Conservation (phyloP, 1,284 basidiomycete genomes). For the Trichosporon faecale region DNA sequence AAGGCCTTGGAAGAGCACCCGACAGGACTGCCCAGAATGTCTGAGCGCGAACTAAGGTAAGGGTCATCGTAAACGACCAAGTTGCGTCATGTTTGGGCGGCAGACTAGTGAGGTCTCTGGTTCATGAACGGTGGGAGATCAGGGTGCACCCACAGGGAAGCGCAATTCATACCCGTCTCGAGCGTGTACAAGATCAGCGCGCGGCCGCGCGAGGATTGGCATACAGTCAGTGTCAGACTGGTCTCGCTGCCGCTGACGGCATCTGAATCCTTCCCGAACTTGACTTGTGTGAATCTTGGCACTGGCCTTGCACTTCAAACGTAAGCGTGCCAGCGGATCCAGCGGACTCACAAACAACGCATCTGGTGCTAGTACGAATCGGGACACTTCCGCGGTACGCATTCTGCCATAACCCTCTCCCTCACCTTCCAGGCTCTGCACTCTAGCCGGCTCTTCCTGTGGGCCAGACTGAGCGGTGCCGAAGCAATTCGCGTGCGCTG, state of each 20-base stretch:
- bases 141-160: not conserved
- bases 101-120: not conserved
- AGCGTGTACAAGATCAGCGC: not conserved
- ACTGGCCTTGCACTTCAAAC: not conserved
- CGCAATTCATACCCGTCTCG: not conserved
- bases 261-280: not conserved
- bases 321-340: not conserved
- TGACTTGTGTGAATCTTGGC: constrained; percentile 11
- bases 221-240: not conserved
- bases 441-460: not conserved
- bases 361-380: not conserved
- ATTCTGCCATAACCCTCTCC: not conserved
- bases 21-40: not conserved
- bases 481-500: not conserved
- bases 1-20: not conserved
- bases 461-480: not conserved
- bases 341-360: not conserved
- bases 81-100: constrained; percentile 1
- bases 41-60: not conserved
- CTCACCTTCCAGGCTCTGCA: too few relatives aligned
- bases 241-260: not conserved
- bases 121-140: not conserved
- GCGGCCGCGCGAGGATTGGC: too few relatives aligned
- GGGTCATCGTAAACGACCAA: not conserved
- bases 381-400: constrained; percentile 2